phyloP scores from a whole-genome alignment of 768 basidiomycete genomes.

The Leccinum imitatum region DNA sequence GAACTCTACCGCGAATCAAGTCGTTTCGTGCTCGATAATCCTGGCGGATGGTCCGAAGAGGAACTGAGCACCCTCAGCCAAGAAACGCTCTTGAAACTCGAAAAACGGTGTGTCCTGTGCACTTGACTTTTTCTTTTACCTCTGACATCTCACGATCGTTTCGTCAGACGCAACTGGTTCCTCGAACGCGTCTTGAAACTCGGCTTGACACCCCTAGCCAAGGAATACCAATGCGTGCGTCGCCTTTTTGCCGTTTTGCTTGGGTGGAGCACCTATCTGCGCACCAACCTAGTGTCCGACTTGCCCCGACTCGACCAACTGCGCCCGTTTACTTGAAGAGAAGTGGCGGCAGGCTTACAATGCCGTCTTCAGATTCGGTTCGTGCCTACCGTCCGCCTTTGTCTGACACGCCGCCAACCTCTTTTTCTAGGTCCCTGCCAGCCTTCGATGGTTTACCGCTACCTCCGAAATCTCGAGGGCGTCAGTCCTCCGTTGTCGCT shows the following conservation, averaged over 20 bases:
- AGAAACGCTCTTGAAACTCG: constrained; percentile 84
- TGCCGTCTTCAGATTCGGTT: constrained; percentile 84
- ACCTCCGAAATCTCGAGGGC: constrained; percentile 86
- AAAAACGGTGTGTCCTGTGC: constrained; percentile 61
- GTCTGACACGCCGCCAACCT: background rate
- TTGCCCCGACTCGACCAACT: constrained; percentile 77
- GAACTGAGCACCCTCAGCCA: constrained; percentile 80
- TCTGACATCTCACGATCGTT: background rate
- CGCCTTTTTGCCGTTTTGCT: background rate
- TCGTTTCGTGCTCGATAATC: constrained; percentile 90
- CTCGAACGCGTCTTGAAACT: constrained; percentile 92
- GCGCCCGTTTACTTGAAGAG: constrained; percentile 85
- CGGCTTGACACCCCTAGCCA: constrained; percentile 80
- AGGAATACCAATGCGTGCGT: constrained; percentile 92
- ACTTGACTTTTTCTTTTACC: background rate
- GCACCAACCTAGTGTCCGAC: constrained; percentile 59
- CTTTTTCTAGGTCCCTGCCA: constrained; percentile 65
- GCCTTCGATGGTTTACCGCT: constrained; percentile 91
- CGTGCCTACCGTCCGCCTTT: background rate
- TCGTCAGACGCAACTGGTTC: constrained; percentile 84
- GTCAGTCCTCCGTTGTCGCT: constrained; percentile 85
- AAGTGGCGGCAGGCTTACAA: constrained; percentile 92
- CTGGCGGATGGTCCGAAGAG: constrained; percentile 79
- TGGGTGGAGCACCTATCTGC: background rate
- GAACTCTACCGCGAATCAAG: constrained; percentile 89